Evolutionary conservation across 2,329 filamentous ascomycete genomes (phyloP), one percentile per base, ranked within the genome.

Genomic region (Metarhizium album): DNA sequence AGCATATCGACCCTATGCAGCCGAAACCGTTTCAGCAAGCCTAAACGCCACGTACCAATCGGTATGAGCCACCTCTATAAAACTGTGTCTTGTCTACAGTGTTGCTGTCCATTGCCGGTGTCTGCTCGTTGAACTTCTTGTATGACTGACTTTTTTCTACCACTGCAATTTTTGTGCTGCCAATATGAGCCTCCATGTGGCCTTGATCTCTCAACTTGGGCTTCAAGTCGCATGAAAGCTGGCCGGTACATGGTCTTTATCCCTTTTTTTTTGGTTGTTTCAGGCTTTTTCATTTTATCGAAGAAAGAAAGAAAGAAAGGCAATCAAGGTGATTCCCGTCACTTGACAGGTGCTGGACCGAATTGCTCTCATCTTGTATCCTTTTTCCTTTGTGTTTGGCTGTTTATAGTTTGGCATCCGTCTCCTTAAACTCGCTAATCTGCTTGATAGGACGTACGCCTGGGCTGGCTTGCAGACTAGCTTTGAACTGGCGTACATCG

Each of bases 371-470:
- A 29, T 4, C 2, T 9, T 29, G n/a, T 29, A 29, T 29, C 27
- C 27, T 29, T 4, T 29, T 29, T 29, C 11, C 11, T 29, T 29
- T 9, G 14, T 35, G 13, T 35, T 35, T 35, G 14, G 20, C 18
- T n/a, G 40, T 27, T 55, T 52, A 91, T 52, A 96, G 75, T 72
- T 96, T 96, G 14, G 87, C 71, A 55, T 87, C 88, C 53, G 84
- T 74, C 53, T 96, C 91, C 64, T 95, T 87, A 67, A 91, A 97
- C 61, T 90, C 86, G 54, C 76, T 84, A 51, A 97, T 67, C 57
- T 93, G 85, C 62, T 79, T 83, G 29, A 87, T 79, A 0, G 90
- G 80, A 54, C 76, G 76, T 2, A 90, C 81, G 1, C 87, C 91
- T 22, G 78, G 75, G 55, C 83, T 93, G 27, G 88, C 78, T 53